Evolutionary conservation across 192 early-diverging fungal genomes (phyloP), one percentile per base, ranked within the genome.

Genomic region (Chytriomyces sp.): DNA sequence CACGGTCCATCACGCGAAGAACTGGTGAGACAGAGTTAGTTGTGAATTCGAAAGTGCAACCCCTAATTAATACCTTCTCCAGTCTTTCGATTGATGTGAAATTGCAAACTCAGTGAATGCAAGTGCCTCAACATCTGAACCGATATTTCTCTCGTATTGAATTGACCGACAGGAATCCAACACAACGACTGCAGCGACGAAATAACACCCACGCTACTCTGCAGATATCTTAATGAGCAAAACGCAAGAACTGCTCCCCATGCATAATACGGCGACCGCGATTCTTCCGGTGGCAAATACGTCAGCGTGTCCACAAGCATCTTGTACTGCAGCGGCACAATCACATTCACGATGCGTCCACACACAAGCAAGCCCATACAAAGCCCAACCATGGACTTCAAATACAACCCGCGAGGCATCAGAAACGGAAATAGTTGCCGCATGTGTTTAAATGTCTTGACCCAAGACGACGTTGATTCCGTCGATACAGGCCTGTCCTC

Each of bases 161-260:
- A 93, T 81, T 98, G 96, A 0, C 92, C 91, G 9, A 99, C 91
- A 5, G 96, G 97, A 61, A 98, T 92, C 97, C 97, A 99, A 4
- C 92, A 80, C 76, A 90, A 93, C 81, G 88, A 91, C 81, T 96
- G 94, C n/a, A 90, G 50, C 4, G 92, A 91, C 64, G 91, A 92
- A 43, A 98, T 78, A 7, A 88, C 13, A 6, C 94, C 81, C 61
- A 89, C 90, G 24, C 91, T 86, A 47, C 94, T 92, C 73, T 96
- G 94, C 9, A 96, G 81, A 75, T 92, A 93, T 44, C 92, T 82
- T 47, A 91, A 78, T 11, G 86, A 81, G 23, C 89, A 81, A 61
- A 86, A 96, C 2, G 91, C 48, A 2, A 93, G 64, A 45, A 96
- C 89, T 2, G 83, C 79, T 2, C 69, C 83, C 80, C 86, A 89